Evolutionary conservation across 208 protist genomes (phyloP).

Genomic region (Leptomonas pyrrhocoris): DNA sequence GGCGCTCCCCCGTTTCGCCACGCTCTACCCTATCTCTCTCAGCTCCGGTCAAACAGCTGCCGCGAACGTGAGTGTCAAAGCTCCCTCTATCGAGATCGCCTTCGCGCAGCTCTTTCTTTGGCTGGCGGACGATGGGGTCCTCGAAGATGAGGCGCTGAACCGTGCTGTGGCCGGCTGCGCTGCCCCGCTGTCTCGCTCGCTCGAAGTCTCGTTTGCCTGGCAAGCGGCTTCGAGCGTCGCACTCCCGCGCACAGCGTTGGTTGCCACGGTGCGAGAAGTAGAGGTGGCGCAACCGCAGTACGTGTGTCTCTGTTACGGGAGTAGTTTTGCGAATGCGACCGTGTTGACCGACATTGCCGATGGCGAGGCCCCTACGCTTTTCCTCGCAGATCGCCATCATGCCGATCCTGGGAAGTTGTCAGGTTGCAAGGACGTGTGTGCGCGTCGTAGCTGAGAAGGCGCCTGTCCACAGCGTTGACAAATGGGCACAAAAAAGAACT

Average conservation of each 20-base stretch:
- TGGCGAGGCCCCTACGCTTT: slow-evolving; percentile 2
- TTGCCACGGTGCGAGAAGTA: neutral
- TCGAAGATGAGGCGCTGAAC: slow-evolving; percentile 9
- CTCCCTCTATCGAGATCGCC: slow-evolving; percentile 3
- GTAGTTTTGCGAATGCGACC: neutral
- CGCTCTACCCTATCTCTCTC: neutral
- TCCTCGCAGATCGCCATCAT: slow-evolving; percentile 16
- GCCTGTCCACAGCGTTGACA: too few species aligned
- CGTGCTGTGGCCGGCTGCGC: slow-evolving; percentile 20
- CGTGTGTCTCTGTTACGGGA: slow-evolving; percentile 27
- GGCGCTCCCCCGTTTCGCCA: neutral
- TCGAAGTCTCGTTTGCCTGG: slow-evolving; percentile 19
- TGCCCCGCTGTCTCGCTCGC: slow-evolving; percentile 15
- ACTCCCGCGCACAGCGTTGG: neutral
- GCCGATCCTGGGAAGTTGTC: neutral
- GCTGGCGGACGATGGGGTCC: slow-evolving; percentile 9
- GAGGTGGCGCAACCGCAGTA: slow-evolving; percentile 10
- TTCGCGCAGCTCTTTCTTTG: slow-evolving; percentile 26
- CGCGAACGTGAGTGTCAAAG: neutral
- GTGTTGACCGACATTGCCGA: neutral
- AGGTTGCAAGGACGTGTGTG: slow-evolving; percentile 15
- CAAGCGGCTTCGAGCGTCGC: too few species aligned
- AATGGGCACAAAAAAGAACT: too few species aligned
- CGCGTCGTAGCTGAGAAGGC: neutral
- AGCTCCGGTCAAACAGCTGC: neutral